A percentile compares a stretch with the other conserved stretches of the same genome.
These are phyloP conservation scores for Cornus suecica DNA, from an alignment of 148 eudicot genomes.

Conservation along the genomic window DNA sequence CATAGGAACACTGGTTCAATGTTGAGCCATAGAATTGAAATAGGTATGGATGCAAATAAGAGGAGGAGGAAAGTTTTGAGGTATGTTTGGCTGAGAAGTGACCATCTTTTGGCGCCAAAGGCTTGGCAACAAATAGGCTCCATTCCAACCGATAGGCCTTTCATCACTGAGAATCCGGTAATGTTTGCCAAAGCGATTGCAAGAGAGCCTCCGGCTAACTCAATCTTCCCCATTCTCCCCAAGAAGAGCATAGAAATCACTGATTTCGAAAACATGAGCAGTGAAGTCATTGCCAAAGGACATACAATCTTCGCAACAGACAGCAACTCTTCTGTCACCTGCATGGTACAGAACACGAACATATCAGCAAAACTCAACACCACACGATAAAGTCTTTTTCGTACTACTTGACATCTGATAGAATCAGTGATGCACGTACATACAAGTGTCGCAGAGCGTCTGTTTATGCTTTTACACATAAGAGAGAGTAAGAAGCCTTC, in stretches of 20 bases:
- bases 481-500: too few species aligned
- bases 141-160: slow-evolving; percentile 89
- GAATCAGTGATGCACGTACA: too few species aligned
- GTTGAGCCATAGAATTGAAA: slow-evolving; percentile 73
- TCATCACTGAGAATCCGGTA: slow-evolving; percentile 80
- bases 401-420: too few species aligned
- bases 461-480: too few species aligned
- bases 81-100: slow-evolving; percentile 61
- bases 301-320: slow-evolving; percentile 50
- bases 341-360: slow-evolving; percentile 7
- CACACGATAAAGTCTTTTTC: too few species aligned
- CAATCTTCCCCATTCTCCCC: slow-evolving; percentile 63
- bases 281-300: slow-evolving; percentile 58
- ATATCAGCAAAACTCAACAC: background rate
- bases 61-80: slow-evolving; percentile 65
- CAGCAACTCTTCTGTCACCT: slow-evolving; percentile 60
- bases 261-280: slow-evolving; percentile 63
- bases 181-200: slow-evolving; percentile 85
- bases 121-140: slow-evolving; percentile 95
- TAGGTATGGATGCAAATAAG: slow-evolving; percentile 43
- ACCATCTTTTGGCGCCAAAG: slow-evolving; percentile 68
- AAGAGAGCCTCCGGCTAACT: slow-evolving; percentile 83
- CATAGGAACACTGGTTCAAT: slow-evolving; percentile 50
- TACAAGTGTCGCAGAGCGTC: too few species aligned
- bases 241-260: slow-evolving; percentile 72